These are phyloP conservation scores for Phaeophleospora eucalypticola DNA, from an alignment of 2,329 filamentous ascomycete genomes.

Conservation along the genomic window DNA sequence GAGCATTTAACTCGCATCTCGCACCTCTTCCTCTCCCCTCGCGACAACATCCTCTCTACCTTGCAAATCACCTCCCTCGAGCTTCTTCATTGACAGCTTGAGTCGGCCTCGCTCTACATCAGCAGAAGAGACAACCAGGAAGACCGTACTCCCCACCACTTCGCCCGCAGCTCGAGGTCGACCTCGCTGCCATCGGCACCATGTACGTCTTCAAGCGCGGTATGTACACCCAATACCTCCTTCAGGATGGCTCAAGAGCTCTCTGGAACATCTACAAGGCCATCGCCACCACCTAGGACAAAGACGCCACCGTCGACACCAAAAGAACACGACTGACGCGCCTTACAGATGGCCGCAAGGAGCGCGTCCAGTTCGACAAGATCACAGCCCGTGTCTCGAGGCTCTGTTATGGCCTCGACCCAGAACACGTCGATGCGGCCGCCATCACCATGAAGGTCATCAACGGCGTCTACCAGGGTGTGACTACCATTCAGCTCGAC, in stretches of 20 bases:
- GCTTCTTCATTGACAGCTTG: conserved; percentile 18
- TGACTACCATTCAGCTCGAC: conserved; percentile 92
- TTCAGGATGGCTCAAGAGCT: too few species aligned
- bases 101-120: conserved; percentile 5
- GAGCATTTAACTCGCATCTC: conserved; percentile 11
- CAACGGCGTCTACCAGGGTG: conserved; percentile 96
- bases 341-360: conserved; percentile 86
- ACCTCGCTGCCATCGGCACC: conserved; percentile 30
- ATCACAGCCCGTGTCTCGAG: conserved; percentile 98
- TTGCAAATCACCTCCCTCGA: conserved; percentile 6
- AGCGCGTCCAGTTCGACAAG: conserved; percentile 99
- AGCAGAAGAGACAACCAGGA: conserved; percentile 11
- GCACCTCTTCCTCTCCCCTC: conserved; percentile 9
- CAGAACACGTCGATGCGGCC: conserved; percentile 92
- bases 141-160: conserved; percentile 10
- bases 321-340: conserved; percentile 19
- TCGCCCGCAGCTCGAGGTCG: conserved; percentile 17
- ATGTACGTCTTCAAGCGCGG: conserved; percentile 64
- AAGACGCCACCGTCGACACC: conserved; percentile 7
- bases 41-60: conserved; percentile 15
- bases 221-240: conserved; percentile 32
- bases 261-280: neutral
- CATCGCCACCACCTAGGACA: conserved; percentile 13
- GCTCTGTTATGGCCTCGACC: conserved; percentile 94
- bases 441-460: conserved; percentile 99